Percentiles rank a stretch among this genome's conserved stretches.
Evolutionary conservation across 1,284 basidiomycete species (phyloP).

Genomic region (Singerocomus inundabilis): DNA sequence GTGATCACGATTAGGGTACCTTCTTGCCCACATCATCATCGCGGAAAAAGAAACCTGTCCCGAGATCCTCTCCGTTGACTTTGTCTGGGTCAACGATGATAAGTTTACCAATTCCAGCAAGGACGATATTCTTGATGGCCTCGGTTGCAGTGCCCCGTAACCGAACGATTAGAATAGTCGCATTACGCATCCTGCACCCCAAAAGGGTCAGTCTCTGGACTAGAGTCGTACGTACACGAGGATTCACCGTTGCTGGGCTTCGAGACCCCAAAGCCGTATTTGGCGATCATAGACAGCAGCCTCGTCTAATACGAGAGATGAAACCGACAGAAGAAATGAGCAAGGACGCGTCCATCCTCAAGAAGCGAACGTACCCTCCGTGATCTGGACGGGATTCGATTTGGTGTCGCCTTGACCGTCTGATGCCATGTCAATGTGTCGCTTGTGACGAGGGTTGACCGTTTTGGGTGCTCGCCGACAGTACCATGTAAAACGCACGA

Average conservation of each 20-base stretch:
- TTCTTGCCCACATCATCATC: slow-evolving; percentile 89
- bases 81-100: slow-evolving; percentile 63
- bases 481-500: no score
- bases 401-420: slow-evolving; percentile 26
- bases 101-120: slow-evolving; percentile 74
- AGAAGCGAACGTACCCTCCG: slow-evolving; percentile 28
- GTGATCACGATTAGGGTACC: slow-evolving; percentile 42
- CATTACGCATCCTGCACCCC: slow-evolving; percentile 80
- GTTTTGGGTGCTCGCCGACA: background rate
- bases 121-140: slow-evolving; percentile 90
- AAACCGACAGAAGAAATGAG: background rate
- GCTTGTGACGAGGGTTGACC: background rate
- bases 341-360: slow-evolving; percentile 6
- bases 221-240: background rate
- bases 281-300: slow-evolving; percentile 94
- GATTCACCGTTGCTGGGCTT: slow-evolving; percentile 89
- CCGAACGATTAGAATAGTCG: slow-evolving; percentile 83
- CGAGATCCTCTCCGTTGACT: slow-evolving; percentile 78
- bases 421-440: slow-evolving; percentile 20
- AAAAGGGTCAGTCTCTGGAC: slow-evolving; percentile 5
- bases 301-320: slow-evolving; percentile 52
- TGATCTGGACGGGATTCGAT: slow-evolving; percentile 34
- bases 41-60: slow-evolving; percentile 91
- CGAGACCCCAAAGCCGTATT: slow-evolving; percentile 96
- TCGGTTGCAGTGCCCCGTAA: slow-evolving; percentile 91